A percentile compares a stretch with the other conserved stretches of the same genome.
Evolutionary conservation across 106 monocot genomes (phyloP).

Genomic region (Gastrodia elata): DNA sequence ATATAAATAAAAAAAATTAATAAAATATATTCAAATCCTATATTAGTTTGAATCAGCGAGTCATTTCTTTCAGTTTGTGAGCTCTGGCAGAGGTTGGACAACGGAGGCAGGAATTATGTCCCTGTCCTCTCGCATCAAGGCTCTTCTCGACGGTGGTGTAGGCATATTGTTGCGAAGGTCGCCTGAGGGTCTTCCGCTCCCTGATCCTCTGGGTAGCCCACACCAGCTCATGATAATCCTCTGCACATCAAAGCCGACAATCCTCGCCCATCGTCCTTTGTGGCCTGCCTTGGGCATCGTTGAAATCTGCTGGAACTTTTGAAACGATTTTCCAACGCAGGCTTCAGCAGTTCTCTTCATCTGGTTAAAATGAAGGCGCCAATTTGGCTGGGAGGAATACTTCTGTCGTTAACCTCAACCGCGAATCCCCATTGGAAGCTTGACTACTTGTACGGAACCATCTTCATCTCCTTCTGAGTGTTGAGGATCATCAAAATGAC

Average conservation of each 20-base stretch:
- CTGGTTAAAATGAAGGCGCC: conserved; percentile 62
- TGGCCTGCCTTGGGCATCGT: conserved; percentile 78
- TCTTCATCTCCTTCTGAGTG: conserved; percentile 93
- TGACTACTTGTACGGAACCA: conserved; percentile 73
- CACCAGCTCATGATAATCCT: conserved; percentile 72
- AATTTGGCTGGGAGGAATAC: conserved; percentile 54
- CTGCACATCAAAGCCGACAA: conserved; percentile 58
- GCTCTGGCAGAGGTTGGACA: too few relatives aligned
- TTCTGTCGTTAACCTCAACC: conserved; percentile 50
- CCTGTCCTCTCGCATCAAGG: too few relatives aligned
- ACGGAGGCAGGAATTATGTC: too few relatives aligned
- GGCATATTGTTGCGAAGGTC: too few relatives aligned
- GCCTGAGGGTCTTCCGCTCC: too few relatives aligned
- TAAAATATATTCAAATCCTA: too few relatives aligned
- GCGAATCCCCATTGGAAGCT: conserved; percentile 59
- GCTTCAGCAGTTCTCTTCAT: conserved; percentile 80
- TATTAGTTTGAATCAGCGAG: too few relatives aligned
- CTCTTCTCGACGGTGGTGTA: too few relatives aligned
- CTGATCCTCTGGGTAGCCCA: too few relatives aligned
- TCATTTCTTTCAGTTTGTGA: too few relatives aligned
- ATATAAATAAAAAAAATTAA: too few relatives aligned
- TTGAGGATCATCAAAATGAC: conserved; percentile 74
- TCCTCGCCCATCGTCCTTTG: conserved; percentile 77
- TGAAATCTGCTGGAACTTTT: conserved; percentile 86
- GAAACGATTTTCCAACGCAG: conserved; percentile 47